Conservation (phyloP, 495 filamentous ascomycete species). For the Penicillium salamii region DNA sequence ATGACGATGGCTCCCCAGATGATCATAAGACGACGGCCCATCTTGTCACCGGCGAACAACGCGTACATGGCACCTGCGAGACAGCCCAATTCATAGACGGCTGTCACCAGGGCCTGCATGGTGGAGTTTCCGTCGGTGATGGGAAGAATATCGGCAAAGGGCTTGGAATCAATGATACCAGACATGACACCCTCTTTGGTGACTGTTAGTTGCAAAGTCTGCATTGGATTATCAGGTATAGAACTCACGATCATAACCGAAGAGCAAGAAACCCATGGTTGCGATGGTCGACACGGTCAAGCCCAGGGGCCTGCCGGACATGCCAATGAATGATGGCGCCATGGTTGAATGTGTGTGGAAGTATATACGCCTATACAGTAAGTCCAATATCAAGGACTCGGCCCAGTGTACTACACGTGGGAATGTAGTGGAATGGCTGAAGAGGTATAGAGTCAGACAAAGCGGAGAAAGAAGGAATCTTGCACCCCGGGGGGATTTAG, state of each 20-base stretch:
- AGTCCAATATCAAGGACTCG: neutral
- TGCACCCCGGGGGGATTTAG: slow-evolving; percentile 13
- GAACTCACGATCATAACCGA: slow-evolving; percentile 57
- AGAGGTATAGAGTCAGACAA: slow-evolving; percentile 12
- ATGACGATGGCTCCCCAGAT: slow-evolving; percentile 67
- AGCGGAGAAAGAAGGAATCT: slow-evolving; percentile 11
- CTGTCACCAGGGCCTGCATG: slow-evolving; percentile 78
- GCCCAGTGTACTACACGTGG: slow-evolving; percentile 8
- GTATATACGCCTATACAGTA: slow-evolving; percentile 3
- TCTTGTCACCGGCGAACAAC: slow-evolving; percentile 61
- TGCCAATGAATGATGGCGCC: slow-evolving; percentile 55
- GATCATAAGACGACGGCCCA: slow-evolving; percentile 65
- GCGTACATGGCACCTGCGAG: slow-evolving; percentile 71
- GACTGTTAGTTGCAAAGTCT: slow-evolving; percentile 8
- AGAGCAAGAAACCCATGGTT: slow-evolving; percentile 70
- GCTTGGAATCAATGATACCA: slow-evolving; percentile 71
- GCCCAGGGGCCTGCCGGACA: slow-evolving; percentile 62
- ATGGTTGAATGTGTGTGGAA: slow-evolving; percentile 15
- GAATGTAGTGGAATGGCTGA: slow-evolving; percentile 3
- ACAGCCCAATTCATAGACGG: slow-evolving; percentile 80
- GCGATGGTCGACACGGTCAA: slow-evolving; percentile 63
- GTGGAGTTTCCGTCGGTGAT: slow-evolving; percentile 62
- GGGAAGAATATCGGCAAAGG: slow-evolving; percentile 69
- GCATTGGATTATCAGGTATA: neutral
- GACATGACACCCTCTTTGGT: slow-evolving; percentile 64